Evolutionary conservation across 2,329 filamentous ascomycete species (phyloP), one percentile per base, ranked within the genome.

Genomic region (Colletotrichum salicis): DNA sequence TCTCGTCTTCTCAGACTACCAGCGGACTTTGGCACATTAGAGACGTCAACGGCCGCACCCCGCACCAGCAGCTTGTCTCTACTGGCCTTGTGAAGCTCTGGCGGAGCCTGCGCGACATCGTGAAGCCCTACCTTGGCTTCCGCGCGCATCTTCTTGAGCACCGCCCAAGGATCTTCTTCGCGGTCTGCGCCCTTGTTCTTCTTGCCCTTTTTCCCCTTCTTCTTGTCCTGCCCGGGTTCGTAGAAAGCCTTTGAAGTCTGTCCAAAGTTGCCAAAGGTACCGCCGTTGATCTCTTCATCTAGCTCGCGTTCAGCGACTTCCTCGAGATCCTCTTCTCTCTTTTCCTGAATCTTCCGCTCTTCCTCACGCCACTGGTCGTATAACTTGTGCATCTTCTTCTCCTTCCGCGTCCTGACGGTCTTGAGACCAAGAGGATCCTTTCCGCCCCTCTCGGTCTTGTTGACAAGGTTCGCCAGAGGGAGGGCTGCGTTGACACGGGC

Each of bases 401-500:
- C 95, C 78, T 95, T 96, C 80, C 92, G 92, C 6, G 95, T 98
- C 63, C 90, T 87, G 74, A 89, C 88, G 22, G 91, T 87, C 78
- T 94, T 93, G 10, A 92, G 78, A 0, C 93, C 90, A 41, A 89
- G 82, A 7, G 90, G 87, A 71, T 92, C 91, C 74, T 89, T 91
- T 64, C 89, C 90, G 52, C 86, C 84, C 75, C 87, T 90, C 10
- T 86, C 82, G 0, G 86, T 88, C 77, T 91, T 92, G 74, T 86
- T 90, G 67, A 90, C 86, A 10, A 98, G 86, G 0, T 92, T 91
- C 8, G 90, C 85, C 0, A 99, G 83, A 0, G 96, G 96, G 7
- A 98, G 86, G 0, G 94, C 91, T 60, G 94, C 93, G 79, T 98
- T 92, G 7, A 99, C 96, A 35, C 95, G 91, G 12, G 91, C 89